Evolutionary conservation across 1,284 basidiomycete genomes (phyloP), one percentile per base, ranked within the genome.

Genomic region (Microbotryomycetes sp.): DNA sequence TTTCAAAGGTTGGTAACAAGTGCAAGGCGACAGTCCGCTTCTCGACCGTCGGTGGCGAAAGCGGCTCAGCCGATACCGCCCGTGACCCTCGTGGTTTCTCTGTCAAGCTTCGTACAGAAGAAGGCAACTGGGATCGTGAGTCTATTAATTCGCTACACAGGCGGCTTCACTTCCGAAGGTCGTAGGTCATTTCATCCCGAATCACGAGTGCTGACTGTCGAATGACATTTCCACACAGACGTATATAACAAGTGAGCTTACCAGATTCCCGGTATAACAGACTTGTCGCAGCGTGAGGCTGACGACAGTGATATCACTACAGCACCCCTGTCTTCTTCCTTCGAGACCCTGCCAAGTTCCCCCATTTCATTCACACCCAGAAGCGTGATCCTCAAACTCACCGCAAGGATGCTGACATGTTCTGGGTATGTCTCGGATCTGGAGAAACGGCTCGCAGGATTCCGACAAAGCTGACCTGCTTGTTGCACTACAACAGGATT

Each of bases 21-120:
- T 83, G 83, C 56, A 81, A 82, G 55, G 79, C 85, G 14, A 92
- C 89, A 31, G 81, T 83, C 53, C 88, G 90, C 60, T 93, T 92
- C 81, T 89, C 89, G 23, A 81, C 80, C 29, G 80, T 81, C 60
- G 80, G 79, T 42, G 79, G 92, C 60, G 91, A 94, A 78, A 80
- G 80, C 46, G 92, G 92, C 29, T 91, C 89, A 31, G 82, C 89
- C 32, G 93, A 97, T 75, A 88, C 88, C 19, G 90, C 89, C 54
- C 87, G 91, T 70, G 92, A 96, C 76, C 90, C 90, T 51, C 87
- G 91, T 77, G 92, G 92, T 9, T 96, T 94, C 73, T 84, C 91
- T 2, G 77, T 96, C 81, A 97, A 97, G 81, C 80, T 97, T 69
- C 85, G 83, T 76, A 93, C 92, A 0, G 83, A 87, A 29, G 83